A percentile compares a stretch with the other conserved stretches of the same genome.
These are phyloP conservation scores for Trifolium pratense DNA, from an alignment of 306 rosid species.

Conservation along the genomic window DNA sequence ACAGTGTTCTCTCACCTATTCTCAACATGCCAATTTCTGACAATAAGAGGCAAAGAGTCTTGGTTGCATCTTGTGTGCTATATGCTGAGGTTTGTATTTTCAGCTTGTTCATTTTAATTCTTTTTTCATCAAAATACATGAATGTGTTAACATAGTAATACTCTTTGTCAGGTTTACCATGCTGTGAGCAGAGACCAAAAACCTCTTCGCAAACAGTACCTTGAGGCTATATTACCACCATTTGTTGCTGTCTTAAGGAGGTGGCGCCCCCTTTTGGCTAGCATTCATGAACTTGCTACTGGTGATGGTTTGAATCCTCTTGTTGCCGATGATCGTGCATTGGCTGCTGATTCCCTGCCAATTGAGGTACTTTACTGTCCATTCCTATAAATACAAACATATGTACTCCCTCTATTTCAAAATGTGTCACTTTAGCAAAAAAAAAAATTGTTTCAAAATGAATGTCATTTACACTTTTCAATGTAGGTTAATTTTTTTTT, in stretches of 20 bases:
- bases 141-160: constrained; percentile 40
- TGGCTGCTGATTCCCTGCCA: constrained; percentile 97
- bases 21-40: constrained; percentile 98
- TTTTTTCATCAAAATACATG: constrained; percentile 5
- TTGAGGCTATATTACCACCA: constrained; percentile 91
- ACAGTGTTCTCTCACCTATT: constrained; percentile 98
- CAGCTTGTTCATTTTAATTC: constrained; percentile 23
- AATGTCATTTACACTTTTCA: too few relatives aligned
- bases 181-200: constrained; percentile 78
- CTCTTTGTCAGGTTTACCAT: constrained; percentile 78
- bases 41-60: constrained; percentile 97
- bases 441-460: too few relatives aligned
- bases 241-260: constrained; percentile 93
- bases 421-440: too few relatives aligned
- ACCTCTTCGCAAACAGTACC: constrained; percentile 91
- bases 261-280: constrained; percentile 97
- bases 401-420: too few relatives aligned
- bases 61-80: constrained; percentile 95
- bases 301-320: constrained; percentile 93
- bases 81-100: constrained; percentile 88
- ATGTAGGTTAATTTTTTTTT: too few relatives aligned
- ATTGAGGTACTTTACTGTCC: constrained; percentile 63
- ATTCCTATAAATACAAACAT: background rate
- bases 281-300: constrained; percentile 94
- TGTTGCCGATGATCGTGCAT: constrained; percentile 81